Percentiles rank a stretch among this genome's conserved stretches.
phyloP scores from a whole-genome alignment of 1,284 basidiomycete species.

The Tilletia setariae region DNA sequence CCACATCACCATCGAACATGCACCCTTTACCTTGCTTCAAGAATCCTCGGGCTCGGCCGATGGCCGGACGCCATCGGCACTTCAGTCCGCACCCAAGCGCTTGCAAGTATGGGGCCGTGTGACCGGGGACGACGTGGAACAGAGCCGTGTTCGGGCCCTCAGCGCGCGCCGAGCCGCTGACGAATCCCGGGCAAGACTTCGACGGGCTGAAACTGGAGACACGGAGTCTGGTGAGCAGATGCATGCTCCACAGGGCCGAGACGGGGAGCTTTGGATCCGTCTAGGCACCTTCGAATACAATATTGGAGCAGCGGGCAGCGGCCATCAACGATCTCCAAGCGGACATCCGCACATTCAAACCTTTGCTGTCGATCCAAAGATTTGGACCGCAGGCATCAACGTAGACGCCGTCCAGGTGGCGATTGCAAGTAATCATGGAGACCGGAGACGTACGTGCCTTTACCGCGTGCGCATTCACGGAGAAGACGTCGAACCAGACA shows the following conservation, averaged over 20 bases:
- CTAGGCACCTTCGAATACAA: constrained; percentile 54
- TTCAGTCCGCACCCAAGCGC: constrained; percentile 68
- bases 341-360: constrained; percentile 66
- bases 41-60: constrained; percentile 55
- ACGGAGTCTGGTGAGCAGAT: no score
- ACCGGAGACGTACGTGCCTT: constrained; percentile 76
- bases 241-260: constrained; percentile 17
- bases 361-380: constrained; percentile 70
- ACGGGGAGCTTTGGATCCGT: constrained; percentile 27
- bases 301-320: background rate
- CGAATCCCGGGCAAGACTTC: background rate
- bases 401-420: constrained; percentile 75
- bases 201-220: constrained; percentile 58
- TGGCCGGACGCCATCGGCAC: background rate
- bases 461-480: constrained; percentile 72
- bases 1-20: constrained; percentile 83
- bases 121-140: background rate
- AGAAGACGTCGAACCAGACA: background rate
- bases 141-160: background rate
- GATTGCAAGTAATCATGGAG: constrained; percentile 82
- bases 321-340: constrained; percentile 3
- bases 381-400: constrained; percentile 69
- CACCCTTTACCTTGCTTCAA: constrained; percentile 69
- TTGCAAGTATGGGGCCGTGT: constrained; percentile 74
- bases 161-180: background rate